phyloP scores from a whole-genome alignment of 805 yeast genomes.

The Yamadazyma sp. region DNA sequence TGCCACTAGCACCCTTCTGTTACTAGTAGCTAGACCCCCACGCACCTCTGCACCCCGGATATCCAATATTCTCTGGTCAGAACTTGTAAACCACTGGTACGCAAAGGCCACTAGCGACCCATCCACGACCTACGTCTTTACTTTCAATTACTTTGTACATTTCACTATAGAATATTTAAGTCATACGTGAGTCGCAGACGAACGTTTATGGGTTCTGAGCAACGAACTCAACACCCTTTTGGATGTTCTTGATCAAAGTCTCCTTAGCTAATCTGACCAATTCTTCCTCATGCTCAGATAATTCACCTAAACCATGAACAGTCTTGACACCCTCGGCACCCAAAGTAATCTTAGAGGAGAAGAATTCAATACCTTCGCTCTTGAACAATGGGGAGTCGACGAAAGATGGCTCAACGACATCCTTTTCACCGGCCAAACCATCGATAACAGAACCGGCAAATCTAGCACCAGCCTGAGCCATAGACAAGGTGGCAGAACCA shows the following conservation, averaged over 20 bases:
- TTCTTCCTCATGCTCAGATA: constrained; percentile 78
- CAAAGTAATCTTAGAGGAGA: constrained; percentile 90
- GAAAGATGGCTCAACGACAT: constrained; percentile 65
- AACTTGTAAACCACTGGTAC: too few species aligned
- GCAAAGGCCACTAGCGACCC: too few species aligned
- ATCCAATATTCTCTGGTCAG: too few species aligned
- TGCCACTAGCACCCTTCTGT: too few species aligned
- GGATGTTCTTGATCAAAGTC: constrained; percentile 85
- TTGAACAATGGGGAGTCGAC: constrained; percentile 82
- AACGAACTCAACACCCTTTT: constrained; percentile 90
- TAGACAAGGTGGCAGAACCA: constrained; percentile 89
- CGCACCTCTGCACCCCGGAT: too few species aligned
- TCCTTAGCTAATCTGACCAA: constrained; percentile 82
- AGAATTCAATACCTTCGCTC: constrained; percentile 91
- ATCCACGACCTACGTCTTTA: too few species aligned
- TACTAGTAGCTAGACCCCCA: too few species aligned
- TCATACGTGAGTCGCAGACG: too few species aligned
- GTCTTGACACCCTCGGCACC: constrained; percentile 88
- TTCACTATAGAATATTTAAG: too few species aligned
- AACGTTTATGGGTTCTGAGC: constrained; percentile 63
- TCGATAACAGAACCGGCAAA: constrained; percentile 64
- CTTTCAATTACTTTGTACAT: too few species aligned
- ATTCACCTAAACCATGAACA: constrained; percentile 73
- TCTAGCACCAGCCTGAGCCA: constrained; percentile 90
- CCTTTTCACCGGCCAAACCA: constrained; percentile 64